A percentile compares a stretch with the other conserved stretches of the same genome.
phyloP scores from a whole-genome alignment of 495 filamentous ascomycete genomes.

The Aspergillus funiculosus region DNA sequence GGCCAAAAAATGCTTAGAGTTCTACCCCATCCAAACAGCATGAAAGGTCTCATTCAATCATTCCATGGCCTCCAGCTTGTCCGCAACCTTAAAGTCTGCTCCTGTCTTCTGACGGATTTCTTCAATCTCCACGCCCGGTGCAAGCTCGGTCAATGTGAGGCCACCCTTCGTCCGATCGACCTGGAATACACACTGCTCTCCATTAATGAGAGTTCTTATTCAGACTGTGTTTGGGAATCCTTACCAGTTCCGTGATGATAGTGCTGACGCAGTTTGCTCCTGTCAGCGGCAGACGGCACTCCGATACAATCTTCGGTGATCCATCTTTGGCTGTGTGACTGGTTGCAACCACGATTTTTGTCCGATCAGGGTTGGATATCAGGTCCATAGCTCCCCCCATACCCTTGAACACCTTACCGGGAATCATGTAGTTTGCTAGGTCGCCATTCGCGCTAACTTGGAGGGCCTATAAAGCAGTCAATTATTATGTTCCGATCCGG shows the following conservation, averaged over 20 bases:
- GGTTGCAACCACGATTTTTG: conserved; percentile 90
- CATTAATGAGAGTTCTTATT: not conserved
- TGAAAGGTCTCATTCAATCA: conserved; percentile 32
- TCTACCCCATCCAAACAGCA: too few relatives aligned
- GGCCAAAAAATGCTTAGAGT: too few relatives aligned
- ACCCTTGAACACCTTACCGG: conserved; percentile 84
- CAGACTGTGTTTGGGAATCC: conserved; percentile 12
- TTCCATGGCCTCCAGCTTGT: conserved; percentile 70
- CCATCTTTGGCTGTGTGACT: conserved; percentile 90
- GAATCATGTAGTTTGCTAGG: conserved; percentile 87
- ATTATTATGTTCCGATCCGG: not conserved
- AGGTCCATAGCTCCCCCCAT: conserved; percentile 97
- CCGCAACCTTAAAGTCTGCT: conserved; percentile 67
- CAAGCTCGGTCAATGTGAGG: conserved; percentile 75
- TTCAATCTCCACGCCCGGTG: conserved; percentile 76
- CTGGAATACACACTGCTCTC: conserved; percentile 64
- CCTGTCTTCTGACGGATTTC: conserved; percentile 82
- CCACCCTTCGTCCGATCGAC: conserved; percentile 70
- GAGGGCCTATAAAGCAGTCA: conserved; percentile 51
- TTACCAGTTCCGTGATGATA: conserved; percentile 86
- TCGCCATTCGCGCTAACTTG: conserved; percentile 81
- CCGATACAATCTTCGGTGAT: conserved; percentile 76
- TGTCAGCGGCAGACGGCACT: conserved; percentile 81
- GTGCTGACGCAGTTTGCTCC: conserved; percentile 78
- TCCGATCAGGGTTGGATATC: conserved; percentile 74